Conservation (phyloP, 176 grass and related monocot species). For the Phoenix roebelenii region DNA sequence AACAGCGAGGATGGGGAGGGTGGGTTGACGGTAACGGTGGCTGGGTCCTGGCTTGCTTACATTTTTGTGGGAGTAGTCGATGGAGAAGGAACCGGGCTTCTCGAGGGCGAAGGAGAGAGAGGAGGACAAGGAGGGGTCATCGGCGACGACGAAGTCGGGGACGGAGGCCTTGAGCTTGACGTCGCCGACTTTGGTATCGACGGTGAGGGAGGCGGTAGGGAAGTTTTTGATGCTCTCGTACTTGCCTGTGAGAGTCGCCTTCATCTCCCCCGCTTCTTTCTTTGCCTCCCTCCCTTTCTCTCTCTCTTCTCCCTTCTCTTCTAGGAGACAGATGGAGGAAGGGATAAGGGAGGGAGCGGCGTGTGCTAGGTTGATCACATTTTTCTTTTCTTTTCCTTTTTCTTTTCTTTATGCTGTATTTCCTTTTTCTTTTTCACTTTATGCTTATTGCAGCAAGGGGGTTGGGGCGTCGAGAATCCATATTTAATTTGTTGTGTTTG, state of each 20-base stretch:
- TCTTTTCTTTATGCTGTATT: too few species aligned
- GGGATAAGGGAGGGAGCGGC: neutral
- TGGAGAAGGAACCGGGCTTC: slow-evolving; percentile 8
- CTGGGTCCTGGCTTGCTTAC: neutral
- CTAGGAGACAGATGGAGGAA: neutral
- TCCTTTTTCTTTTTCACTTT: too few species aligned
- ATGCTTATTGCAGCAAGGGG: too few species aligned
- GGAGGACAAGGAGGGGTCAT: neutral
- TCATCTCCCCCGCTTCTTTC: neutral
- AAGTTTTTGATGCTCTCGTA: neutral
- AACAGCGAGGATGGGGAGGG: neutral
- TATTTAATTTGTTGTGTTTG: too few species aligned
- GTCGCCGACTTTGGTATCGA: slow-evolving; percentile 1
- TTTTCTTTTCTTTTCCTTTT: too few species aligned
- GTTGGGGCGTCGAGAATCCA: too few species aligned
- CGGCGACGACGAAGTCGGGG: neutral
- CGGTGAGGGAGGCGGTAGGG: neutral
- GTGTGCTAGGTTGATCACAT: too few species aligned
- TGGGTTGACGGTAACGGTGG: neutral
- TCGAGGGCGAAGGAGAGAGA: neutral
- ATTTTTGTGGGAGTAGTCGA: neutral
- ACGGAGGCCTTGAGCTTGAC: neutral
- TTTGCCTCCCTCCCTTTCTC: neutral
- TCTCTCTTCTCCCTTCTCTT: neutral
- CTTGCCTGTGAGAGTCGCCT: neutral